Evolutionary conservation across 2,329 filamentous ascomycete genomes (phyloP).

Genomic region (Fusarium foetens): DNA sequence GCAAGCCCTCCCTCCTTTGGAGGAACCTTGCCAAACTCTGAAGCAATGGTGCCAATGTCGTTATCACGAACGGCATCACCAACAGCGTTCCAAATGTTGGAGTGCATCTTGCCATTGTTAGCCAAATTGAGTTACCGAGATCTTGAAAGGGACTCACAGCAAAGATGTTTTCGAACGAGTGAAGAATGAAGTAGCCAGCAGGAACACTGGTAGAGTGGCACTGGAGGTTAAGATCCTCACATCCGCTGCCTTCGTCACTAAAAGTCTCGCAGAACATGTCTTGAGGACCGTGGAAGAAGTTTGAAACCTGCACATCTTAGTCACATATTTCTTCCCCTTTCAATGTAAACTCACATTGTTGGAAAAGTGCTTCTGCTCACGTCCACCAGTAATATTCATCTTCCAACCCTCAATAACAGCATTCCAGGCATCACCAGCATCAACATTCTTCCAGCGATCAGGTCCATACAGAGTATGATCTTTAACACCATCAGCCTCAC

Average conservation of each 20-base stretch:
- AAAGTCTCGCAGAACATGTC: constrained; percentile 29
- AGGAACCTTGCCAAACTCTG: constrained; percentile 22
- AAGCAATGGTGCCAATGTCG: constrained; percentile 17
- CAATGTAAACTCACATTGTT: constrained; percentile 4
- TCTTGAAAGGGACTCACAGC: not conserved
- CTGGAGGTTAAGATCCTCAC: constrained; percentile 11
- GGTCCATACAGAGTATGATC: constrained; percentile 19
- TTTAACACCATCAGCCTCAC: constrained; percentile 7
- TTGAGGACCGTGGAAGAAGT: constrained; percentile 24
- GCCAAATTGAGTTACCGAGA: accelerated
- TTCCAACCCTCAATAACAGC: constrained; percentile 18
- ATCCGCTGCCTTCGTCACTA: constrained; percentile 15
- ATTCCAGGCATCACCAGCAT: constrained; percentile 14
- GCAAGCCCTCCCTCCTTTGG: constrained; percentile 6
- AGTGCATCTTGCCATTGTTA: constrained; percentile 3
- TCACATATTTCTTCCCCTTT: accelerated
- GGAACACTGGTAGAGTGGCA: constrained; percentile 10
- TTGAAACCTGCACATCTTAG: constrained; percentile 1
- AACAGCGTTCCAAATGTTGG: constrained; percentile 27
- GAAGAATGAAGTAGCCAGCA: constrained; percentile 22
- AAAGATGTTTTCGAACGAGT: constrained; percentile 20
- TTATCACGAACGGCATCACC: constrained; percentile 21
- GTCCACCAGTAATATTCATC: constrained; percentile 5
- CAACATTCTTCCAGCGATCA: constrained; percentile 14
- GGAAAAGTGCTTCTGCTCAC: constrained; percentile 10